Base-by-base conservation (phyloP, 805 yeast genomes). In the Phaffomyces antillensis region DNA sequence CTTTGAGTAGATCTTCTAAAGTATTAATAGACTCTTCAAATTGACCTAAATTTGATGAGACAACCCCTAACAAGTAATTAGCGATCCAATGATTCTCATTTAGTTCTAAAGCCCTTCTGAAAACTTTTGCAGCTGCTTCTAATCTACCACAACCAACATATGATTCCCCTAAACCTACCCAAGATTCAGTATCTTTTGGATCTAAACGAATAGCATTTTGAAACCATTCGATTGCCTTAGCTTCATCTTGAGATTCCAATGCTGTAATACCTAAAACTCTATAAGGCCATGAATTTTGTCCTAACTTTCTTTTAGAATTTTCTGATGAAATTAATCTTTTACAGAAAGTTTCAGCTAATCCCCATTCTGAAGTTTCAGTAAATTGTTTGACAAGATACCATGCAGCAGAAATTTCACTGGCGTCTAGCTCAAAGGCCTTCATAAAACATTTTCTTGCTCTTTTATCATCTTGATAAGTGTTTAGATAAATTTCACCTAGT, bases 131-230 rank as follows among this genome's bases (percentile, higher is more conserved):
- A 0, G 96, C 87, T 3, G 98, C 95, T 45, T 86, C 90, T 37
- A 83, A 68, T 49, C 96, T 73, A 2, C 99, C 99, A 61, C 93
- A 79, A 24, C 80, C 76, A 44, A 75, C 70, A 61, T 93, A 93
- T 0, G 96, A 91, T 61, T 93, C 98, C n/a, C 99, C 99, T n/a
- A 93, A 68, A 1, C 96, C 96, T 26, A 85, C 70, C 97, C 98
- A 91, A 2, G 96, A 83, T 51, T 86, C 83, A 2, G 76, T 60
- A 62, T 93, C 97, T 43, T 58, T 51, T 0, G 83, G 68, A 37
- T 80, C 68, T 51, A 84, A 67, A 49, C 97, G 73, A 40, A 93
- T 68, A 2, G 96, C 89, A 25, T 81, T 76, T 63, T 93, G 99
- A 59, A 87, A 89, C 77, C 86, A 81, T 62, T 86, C 91, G 39